Evolutionary conservation across 768 basidiomycete genomes (phyloP).

Genomic region (Pleurotus eryngii): DNA sequence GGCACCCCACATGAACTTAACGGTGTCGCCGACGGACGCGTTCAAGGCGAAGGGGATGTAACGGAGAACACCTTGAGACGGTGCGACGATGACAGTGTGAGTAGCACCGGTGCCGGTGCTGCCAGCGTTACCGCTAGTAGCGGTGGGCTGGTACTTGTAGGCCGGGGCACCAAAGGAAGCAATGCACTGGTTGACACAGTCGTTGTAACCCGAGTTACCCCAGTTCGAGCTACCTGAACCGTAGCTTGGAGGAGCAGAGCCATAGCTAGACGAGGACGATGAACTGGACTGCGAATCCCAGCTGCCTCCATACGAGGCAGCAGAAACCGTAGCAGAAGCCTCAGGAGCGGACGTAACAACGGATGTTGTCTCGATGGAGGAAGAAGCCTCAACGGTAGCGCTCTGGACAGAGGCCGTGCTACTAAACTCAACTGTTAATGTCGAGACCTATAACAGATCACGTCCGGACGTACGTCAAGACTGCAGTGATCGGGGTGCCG

Average conservation of each 20-base stretch:
- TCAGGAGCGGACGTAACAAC: conserved; percentile 5
- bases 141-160: conserved; percentile 31
- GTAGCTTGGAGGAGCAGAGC: conserved; percentile 42
- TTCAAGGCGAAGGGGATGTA: conserved; percentile 75
- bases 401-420: conserved; percentile 14
- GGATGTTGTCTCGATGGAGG: conserved; percentile 10
- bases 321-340: conserved; percentile 3
- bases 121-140: conserved; percentile 24
- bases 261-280: background rate
- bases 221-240: conserved; percentile 63
- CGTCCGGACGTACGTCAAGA: conserved; percentile 28
- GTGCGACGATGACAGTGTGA: conserved; percentile 77
- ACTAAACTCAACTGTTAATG: background rate
- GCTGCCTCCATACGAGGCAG: conserved; percentile 22
- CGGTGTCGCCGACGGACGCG: conserved; percentile 73
- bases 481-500: conserved; percentile 35
- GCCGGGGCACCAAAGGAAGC: conserved; percentile 48
- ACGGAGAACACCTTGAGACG: conserved; percentile 70
- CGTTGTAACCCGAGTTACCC: conserved; percentile 55
- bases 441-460: too few relatives aligned
- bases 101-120: conserved; percentile 54
- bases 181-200: conserved; percentile 72
- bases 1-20: conserved; percentile 76
- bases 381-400: conserved; percentile 12
- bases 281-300: background rate